Evolutionary conservation across 208 protist species (phyloP), one percentile per base, ranked within the genome.

Genomic region (Cochliopodium minus): DNA sequence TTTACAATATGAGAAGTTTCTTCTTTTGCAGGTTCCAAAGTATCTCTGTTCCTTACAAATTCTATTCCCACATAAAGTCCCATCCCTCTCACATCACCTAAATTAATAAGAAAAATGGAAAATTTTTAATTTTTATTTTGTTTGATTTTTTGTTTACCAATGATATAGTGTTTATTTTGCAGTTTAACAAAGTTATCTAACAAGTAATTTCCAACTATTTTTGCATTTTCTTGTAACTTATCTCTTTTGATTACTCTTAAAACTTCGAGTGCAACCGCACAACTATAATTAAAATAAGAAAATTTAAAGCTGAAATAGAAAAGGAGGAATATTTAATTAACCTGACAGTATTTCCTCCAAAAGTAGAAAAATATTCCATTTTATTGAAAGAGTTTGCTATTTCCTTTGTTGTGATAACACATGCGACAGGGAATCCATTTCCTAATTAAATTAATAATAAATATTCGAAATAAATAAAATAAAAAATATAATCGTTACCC

Each of bases 381-480:
- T 40, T 38, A 46, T 30, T 30, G 32, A 77, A 72, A 25, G 64
- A 33, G 11, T 60, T 47, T 11, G 76, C 78, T 29, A 85, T 76
- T 36, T 65, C 72, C 17, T 29, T 47, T 15, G 61, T 76, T 3
- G 70, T 78, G 6, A 76, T 64, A 9, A 85, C 79, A 7, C 73
- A 74, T 15, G 69, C 79, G 26, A 86, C 53, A 0, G 79, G 79
- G 38, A 68, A 50, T 36, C 79, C 79, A 60, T 86, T 86, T 26
- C 78, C 79, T 13, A 83, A n/a, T n/a, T n/a, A n/a, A n/a, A n/a
- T 70, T n/a, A 66, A 57, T 20, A 76, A 61, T 48, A 65, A 55
- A 33, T 57, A 13, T 15, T 32, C 17, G 29, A 7, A 32, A 29
- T 17, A 20, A 23, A 45, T 33, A 30, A 59, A 23, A 60, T n/a